phyloP scores from a whole-genome alignment of 2,329 filamentous ascomycete genomes.

The Aspergillus viridinutans region DNA sequence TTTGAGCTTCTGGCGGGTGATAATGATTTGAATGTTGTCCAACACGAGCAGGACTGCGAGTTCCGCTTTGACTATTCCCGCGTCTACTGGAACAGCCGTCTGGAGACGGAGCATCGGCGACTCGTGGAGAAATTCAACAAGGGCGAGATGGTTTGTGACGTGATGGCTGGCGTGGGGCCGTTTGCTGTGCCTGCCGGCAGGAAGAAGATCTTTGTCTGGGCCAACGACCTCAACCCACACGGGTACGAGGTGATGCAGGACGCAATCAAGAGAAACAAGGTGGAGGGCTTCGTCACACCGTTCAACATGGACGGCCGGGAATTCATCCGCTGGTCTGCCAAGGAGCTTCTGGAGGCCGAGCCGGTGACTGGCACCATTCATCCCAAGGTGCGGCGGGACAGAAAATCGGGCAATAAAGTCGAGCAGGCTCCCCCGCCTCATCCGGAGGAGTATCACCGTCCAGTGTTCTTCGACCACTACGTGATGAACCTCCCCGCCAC shows the following conservation, averaged over 20 bases:
- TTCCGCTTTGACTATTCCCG: constrained; percentile 93
- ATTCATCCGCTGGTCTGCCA: constrained; percentile 71
- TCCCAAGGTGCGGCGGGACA: constrained; percentile 36
- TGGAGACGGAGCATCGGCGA: constrained; percentile 83
- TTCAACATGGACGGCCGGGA: constrained; percentile 77
- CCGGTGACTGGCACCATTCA: constrained; percentile 54
- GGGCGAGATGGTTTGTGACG: constrained; percentile 87
- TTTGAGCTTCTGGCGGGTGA: constrained; percentile 86
- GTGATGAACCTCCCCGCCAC: constrained; percentile 96
- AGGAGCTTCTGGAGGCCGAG: constrained; percentile 43
- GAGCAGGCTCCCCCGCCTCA: constrained; percentile 24
- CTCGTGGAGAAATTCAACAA: constrained; percentile 71
- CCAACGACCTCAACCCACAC: constrained; percentile 94
- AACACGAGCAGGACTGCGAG: constrained; percentile 76
- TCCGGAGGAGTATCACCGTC: constrained; percentile 39
- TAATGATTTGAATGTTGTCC: constrained; percentile 76
- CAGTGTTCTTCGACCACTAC: constrained; percentile 80
- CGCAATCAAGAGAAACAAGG: constrained; percentile 75
- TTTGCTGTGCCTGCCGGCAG: constrained; percentile 91
- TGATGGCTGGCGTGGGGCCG: constrained; percentile 95
- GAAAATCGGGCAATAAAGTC: constrained; percentile 20
- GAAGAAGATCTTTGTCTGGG: constrained; percentile 88
- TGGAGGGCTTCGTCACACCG: constrained; percentile 66
- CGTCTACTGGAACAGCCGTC: constrained; percentile 95
- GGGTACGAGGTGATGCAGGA: constrained; percentile 69